A percentile compares a stretch with the other conserved stretches of the same genome.
Conservation (phyloP, 2,329 filamentous ascomycete genomes). For the Calonectria leucothoes region DNA sequence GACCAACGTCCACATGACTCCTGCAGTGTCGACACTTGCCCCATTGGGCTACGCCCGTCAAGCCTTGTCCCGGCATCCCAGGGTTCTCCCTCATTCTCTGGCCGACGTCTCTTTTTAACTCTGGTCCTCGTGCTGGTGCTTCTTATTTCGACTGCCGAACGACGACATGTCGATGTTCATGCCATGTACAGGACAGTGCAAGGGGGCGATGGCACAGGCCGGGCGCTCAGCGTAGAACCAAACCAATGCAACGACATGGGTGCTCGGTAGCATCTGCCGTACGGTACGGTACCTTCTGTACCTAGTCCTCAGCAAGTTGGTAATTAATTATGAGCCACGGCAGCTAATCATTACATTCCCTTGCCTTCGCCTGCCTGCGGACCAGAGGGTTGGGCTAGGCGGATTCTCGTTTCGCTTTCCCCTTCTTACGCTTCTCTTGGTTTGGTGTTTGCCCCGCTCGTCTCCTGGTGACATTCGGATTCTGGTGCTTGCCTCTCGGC, state of each 20-base stretch:
- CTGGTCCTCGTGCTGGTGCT: conserved; percentile 3
- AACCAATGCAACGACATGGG: background rate
- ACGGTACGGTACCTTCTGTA: background rate
- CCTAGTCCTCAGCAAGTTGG: background rate
- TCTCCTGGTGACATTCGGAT: conserved; percentile 5
- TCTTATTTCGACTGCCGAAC: conserved; percentile 7
- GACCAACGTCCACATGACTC: conserved; percentile 32
- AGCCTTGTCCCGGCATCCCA: background rate
- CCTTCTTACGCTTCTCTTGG: background rate
- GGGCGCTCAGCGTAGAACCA: background rate
- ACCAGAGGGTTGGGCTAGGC: background rate
- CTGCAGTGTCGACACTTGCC: conserved; percentile 41
- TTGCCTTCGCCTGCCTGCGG: background rate
- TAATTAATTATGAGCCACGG: conserved; percentile 7
- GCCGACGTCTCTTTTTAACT: conserved; percentile 7
- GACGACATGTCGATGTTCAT: conserved; percentile 4
- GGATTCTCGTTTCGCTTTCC: background rate
- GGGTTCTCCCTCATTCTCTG: conserved; percentile 10
- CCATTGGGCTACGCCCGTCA: background rate
- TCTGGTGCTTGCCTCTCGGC: background rate
- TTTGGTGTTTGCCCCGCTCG: background rate
- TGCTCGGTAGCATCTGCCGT: conserved; percentile 1
- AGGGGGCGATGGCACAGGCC: background rate
- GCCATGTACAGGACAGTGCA: background rate
- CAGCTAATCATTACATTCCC: conserved; percentile 8